A percentile compares a stretch with the other conserved stretches of the same genome.
phyloP scores from a whole-genome alignment of 345 rosid genomes.

The Anacardium occidentale region DNA sequence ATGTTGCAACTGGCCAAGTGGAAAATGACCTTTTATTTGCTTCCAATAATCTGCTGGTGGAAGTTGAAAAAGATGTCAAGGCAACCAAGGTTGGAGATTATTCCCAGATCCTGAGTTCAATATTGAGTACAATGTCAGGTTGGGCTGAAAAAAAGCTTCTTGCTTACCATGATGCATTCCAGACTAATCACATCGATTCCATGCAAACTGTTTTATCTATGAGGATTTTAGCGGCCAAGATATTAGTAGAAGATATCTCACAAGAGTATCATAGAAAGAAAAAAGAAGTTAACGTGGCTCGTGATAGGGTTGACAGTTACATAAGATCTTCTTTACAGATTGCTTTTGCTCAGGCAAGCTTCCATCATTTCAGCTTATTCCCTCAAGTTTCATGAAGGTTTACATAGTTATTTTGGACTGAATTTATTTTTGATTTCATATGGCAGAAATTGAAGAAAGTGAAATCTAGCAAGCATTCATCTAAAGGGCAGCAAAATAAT shows the following conservation, averaged over 20 bases:
- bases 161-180: constrained; percentile 76
- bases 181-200: constrained; percentile 60
- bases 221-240: constrained; percentile 62
- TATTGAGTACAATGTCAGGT: constrained; percentile 55
- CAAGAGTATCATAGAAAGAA: constrained; percentile 62
- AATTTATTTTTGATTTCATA: constrained; percentile 19
- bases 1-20: constrained; percentile 69
- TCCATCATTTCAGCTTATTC: constrained; percentile 11
- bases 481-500: constrained; percentile 54
- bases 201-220: constrained; percentile 71
- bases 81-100: constrained; percentile 52
- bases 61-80: constrained; percentile 70
- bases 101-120: constrained; percentile 54
- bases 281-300: constrained; percentile 51
- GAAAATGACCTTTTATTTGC: constrained; percentile 79
- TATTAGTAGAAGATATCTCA: constrained; percentile 61
- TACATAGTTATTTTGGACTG: constrained; percentile 10
- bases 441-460: constrained; percentile 71
- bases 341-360: constrained; percentile 82
- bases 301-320: constrained; percentile 68
- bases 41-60: constrained; percentile 64
- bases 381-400: constrained; percentile 8
- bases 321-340: constrained; percentile 71
- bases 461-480: constrained; percentile 54
- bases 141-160: constrained; percentile 87